A percentile compares a stretch with the other conserved stretches of the same genome.
Evolutionary conservation across 2,329 filamentous ascomycete genomes (phyloP).

Genomic region (Penicillium aurantiogriseum): DNA sequence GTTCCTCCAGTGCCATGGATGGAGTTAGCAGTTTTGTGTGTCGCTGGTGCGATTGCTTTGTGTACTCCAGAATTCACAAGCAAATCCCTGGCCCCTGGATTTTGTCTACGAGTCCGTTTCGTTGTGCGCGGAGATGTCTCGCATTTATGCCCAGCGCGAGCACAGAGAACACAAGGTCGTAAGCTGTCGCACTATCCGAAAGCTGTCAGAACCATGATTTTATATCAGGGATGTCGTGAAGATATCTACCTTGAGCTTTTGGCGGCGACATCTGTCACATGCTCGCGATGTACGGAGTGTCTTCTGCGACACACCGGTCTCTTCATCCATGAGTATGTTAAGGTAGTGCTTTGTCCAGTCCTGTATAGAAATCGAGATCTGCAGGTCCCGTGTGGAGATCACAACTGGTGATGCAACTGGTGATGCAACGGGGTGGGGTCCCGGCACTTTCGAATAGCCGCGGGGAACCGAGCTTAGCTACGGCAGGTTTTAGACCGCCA

Average conservation of each 20-base stretch:
- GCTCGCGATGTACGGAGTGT: slow-evolving; percentile 13
- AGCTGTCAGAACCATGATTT: not conserved
- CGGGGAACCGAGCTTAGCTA: not conserved
- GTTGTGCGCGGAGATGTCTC: slow-evolving; percentile 13
- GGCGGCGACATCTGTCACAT: slow-evolving; percentile 21
- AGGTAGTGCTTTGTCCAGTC: not conserved
- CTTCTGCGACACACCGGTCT: not conserved
- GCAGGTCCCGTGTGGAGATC: not conserved
- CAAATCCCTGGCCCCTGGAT: not conserved
- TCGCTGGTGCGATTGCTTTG: slow-evolving; percentile 5
- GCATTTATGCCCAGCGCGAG: slow-evolving; percentile 17
- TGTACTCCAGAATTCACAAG: not conserved
- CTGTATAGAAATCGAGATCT: not conserved
- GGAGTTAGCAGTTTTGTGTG: too few relatives aligned
- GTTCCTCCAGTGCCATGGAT: not conserved
- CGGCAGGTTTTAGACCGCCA: too few relatives aligned
- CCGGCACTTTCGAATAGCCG: slow-evolving; percentile 4
- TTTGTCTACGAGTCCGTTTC: not conserved
- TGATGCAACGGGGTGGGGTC: not conserved
- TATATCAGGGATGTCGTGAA: slow-evolving; percentile 36
- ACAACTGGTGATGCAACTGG: not conserved
- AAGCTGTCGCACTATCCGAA: slow-evolving; percentile 48
- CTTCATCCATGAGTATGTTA: not conserved
- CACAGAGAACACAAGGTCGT: slow-evolving; percentile 43
- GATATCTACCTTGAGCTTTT: slow-evolving; percentile 35